Evolutionary conservation across 148 eudicot species (phyloP).

Genomic region (Drosera capensis): DNA sequence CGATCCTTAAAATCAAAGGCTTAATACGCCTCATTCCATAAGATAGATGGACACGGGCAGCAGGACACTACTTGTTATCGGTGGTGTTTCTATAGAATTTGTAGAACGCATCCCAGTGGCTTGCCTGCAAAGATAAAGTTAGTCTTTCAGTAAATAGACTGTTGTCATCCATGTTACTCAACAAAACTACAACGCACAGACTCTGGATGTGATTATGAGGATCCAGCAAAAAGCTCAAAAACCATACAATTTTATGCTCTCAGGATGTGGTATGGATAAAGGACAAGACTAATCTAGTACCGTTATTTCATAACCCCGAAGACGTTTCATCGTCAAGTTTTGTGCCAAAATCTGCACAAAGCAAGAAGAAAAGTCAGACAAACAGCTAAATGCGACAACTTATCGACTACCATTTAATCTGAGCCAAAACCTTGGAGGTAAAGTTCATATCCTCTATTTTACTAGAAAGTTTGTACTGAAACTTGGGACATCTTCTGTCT

Average conservation of each 20-base stretch:
- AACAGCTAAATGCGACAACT: background rate
- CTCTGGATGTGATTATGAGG: too few species aligned
- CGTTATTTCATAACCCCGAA: slow-evolving; percentile 87
- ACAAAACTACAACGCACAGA: too few species aligned
- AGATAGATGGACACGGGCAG: background rate
- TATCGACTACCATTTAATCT: background rate
- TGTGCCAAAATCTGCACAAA: slow-evolving; percentile 72
- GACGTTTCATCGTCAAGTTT: slow-evolving; percentile 80
- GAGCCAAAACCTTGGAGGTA: slow-evolving; percentile 1
- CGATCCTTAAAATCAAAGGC: too few species aligned
- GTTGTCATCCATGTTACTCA: too few species aligned
- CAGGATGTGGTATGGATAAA: too few species aligned
- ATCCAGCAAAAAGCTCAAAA: too few species aligned
- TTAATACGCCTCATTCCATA: too few species aligned
- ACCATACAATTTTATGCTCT: too few species aligned
- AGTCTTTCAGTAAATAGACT: background rate
- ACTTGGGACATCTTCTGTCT: too few species aligned
- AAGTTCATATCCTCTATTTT: too few species aligned
- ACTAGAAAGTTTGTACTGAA: too few species aligned
- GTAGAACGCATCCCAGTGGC: slow-evolving; percentile 93
- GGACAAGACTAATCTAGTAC: too few species aligned
- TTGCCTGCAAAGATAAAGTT: slow-evolving; percentile 40
- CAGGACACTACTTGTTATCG: slow-evolving; percentile 64
- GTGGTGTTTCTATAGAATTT: slow-evolving; percentile 90
- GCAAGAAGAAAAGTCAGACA: slow-evolving; percentile 10